phyloP scores from a whole-genome alignment of 768 basidiomycete genomes.

The Suillus lakei region DNA sequence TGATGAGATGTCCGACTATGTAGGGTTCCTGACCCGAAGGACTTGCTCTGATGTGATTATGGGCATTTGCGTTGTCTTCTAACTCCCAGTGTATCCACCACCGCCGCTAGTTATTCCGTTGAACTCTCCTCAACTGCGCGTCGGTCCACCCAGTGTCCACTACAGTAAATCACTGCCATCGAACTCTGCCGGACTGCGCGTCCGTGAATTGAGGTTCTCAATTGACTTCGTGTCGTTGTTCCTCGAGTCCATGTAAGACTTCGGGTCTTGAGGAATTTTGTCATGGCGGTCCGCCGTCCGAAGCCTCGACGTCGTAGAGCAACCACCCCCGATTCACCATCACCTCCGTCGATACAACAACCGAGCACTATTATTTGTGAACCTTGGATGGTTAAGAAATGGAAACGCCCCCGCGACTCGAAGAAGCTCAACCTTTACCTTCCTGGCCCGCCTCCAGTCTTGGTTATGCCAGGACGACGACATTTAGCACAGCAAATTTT shows the following conservation, averaged over 20 bases:
- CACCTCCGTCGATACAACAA: not conserved
- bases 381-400: not conserved
- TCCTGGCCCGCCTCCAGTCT: not conserved
- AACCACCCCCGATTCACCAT: not conserved
- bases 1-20: no score
- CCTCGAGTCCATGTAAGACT: not conserved
- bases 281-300: not conserved
- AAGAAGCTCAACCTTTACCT: slow-evolving; percentile 3
- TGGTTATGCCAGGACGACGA: slow-evolving; percentile 4
- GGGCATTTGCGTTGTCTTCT: no score
- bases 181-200: no score
- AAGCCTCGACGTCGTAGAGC: not conserved
- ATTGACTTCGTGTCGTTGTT: no score
- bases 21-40: no score
- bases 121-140: no score
- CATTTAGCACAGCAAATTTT: slow-evolving; percentile 5
- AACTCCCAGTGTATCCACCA: no score
- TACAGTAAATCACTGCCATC: no score
- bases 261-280: not conserved
- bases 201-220: no score
- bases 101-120: no score
- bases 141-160: no score
- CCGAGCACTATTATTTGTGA: not conserved
- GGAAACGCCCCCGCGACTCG: not conserved
- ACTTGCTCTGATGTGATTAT: no score